These are phyloP conservation scores for Kazachstania martiniae DNA, from an alignment of 805 yeast genomes.

Conservation along the genomic window DNA sequence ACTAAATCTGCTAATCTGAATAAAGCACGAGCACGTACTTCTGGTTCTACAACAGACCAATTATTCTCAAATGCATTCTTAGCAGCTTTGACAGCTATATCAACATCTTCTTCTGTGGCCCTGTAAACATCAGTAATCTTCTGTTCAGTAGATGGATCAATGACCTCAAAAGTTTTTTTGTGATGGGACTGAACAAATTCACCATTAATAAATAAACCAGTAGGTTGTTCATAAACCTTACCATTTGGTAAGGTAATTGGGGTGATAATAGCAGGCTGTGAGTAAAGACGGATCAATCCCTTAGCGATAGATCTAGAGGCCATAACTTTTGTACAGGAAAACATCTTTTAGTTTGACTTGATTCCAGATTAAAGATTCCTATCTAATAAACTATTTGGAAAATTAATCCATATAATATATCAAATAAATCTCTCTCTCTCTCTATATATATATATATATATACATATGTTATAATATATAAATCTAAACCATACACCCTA, in stretches of 20 bases:
- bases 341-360: constrained; percentile 2
- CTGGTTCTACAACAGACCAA: constrained; percentile 67
- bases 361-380: too few relatives aligned
- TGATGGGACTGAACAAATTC: constrained; percentile 55
- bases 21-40: constrained; percentile 50
- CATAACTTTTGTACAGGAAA: constrained; percentile 4
- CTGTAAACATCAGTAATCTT: constrained; percentile 58
- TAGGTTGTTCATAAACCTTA: constrained; percentile 60
- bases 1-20: constrained; percentile 66
- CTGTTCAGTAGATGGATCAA: constrained; percentile 69
- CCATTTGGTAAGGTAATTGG: constrained; percentile 66
- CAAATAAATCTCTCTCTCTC: too few relatives aligned
- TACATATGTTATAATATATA: too few relatives aligned
- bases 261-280: constrained; percentile 33
- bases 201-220: constrained; percentile 73
- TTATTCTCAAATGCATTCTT: constrained; percentile 63
- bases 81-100: constrained; percentile 80
- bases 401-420: too few relatives aligned
- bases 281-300: constrained; percentile 21
- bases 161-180: constrained; percentile 48
- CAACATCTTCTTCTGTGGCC: constrained; percentile 71
- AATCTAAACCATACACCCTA: too few relatives aligned
- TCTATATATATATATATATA: too few relatives aligned
- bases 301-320: constrained; percentile 1
- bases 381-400: too few relatives aligned